These are phyloP conservation scores for Symbiodinium natans DNA, from an alignment of 73 alveolate genomes.

Conservation along the genomic window DNA sequence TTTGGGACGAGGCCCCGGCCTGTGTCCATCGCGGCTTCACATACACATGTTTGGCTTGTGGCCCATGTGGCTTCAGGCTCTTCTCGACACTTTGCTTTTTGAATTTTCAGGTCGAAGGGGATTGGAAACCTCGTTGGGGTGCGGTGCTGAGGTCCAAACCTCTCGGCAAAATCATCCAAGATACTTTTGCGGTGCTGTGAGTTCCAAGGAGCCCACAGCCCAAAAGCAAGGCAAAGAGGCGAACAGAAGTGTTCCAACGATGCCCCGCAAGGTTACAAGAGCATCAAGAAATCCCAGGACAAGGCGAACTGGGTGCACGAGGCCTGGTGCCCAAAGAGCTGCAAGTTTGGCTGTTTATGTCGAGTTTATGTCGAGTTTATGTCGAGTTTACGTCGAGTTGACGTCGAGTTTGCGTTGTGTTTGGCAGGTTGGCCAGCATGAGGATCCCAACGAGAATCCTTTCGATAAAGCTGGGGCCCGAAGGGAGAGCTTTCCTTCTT, in stretches of 20 bases:
- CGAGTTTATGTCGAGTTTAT: too few relatives aligned
- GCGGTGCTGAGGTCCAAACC: not conserved
- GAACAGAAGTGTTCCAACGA: not conserved
- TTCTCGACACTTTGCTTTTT: not conserved
- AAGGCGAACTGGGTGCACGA: slow-evolving; percentile 82
- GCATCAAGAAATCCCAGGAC: slow-evolving; percentile 61
- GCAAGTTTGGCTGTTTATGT: too few relatives aligned
- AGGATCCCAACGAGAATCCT: slow-evolving; percentile 72
- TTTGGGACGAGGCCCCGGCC: slow-evolving; percentile 50
- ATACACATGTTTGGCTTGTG: not conserved
- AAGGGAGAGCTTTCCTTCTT: too few relatives aligned
- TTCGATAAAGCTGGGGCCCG: slow-evolving; percentile 32
- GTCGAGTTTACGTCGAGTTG: too few relatives aligned
- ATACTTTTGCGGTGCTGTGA: not conserved
- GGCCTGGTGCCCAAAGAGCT: too few relatives aligned
- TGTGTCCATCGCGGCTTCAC: too few relatives aligned
- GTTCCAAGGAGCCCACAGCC: too few relatives aligned
- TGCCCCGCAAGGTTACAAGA: slow-evolving; percentile 36
- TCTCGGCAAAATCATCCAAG: too few relatives aligned
- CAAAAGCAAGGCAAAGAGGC: too few relatives aligned
- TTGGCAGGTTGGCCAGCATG: slow-evolving; percentile 43
- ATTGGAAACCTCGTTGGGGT: slow-evolving; percentile 90
- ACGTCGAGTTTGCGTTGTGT: too few relatives aligned
- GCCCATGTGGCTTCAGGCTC: not conserved
- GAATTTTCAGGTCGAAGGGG: slow-evolving; percentile 34